phyloP scores from a whole-genome alignment of 1,284 basidiomycete genomes.

The Heterobasidion parviporum region DNA sequence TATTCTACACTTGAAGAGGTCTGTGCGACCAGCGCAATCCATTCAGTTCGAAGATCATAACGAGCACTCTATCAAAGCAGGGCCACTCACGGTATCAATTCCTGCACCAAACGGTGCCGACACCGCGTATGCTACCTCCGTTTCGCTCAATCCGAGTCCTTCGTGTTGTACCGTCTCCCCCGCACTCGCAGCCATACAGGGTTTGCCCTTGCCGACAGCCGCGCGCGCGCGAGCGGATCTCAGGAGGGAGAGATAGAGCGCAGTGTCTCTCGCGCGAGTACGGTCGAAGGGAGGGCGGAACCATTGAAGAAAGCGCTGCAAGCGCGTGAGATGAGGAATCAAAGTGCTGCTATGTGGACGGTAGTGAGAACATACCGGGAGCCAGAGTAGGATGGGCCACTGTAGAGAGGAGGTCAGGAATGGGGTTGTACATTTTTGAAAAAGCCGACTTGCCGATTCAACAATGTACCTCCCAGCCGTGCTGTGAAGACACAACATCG shows the following conservation, averaged over 20 bases:
- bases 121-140: constrained; percentile 14
- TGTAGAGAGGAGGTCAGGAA: background rate
- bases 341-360: background rate
- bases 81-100: constrained; percentile 12
- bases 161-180: background rate
- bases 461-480: background rate
- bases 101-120: constrained; percentile 13
- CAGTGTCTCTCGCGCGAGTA: constrained; percentile 1
- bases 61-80: background rate
- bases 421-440: background rate
- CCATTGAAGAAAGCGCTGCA: constrained; percentile 13
- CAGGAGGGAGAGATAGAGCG: constrained; percentile 8
- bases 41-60: background rate
- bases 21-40: background rate
- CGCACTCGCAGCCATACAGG: constrained; percentile 6
- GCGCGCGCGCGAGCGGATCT: constrained; percentile 6
- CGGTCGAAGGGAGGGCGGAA: constrained; percentile 10
- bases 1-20: background rate
- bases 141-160: constrained; percentile 5
- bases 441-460: background rate
- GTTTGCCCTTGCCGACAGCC: constrained; percentile 8
- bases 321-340: background rate
- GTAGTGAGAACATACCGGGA: constrained; percentile 5
- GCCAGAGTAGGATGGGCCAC: constrained; percentile 8
- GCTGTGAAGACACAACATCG: too few species aligned